Evolutionary conservation across 192 early-diverging fungal species (phyloP).

Genomic region (Rhizoclosmatium globosum): DNA sequence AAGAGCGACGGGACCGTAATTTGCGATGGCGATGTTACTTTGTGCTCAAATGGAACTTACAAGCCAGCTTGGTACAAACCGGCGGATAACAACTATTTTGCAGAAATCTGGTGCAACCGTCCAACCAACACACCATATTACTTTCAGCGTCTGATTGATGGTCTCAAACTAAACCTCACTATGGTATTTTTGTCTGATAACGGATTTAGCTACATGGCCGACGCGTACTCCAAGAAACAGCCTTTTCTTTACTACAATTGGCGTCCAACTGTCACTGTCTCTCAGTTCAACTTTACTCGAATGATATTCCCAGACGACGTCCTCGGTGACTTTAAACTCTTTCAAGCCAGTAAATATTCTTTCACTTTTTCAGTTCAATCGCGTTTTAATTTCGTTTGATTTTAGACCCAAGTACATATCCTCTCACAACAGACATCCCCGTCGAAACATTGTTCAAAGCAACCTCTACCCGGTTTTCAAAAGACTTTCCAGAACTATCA

Average conservation of each 20-base stretch:
- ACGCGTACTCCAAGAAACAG: neutral
- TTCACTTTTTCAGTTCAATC: neutral
- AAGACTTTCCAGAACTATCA: slow-evolving; percentile 23
- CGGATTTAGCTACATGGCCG: neutral
- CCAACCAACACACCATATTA: neutral
- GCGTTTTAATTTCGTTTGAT: neutral
- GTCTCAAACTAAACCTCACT: neutral
- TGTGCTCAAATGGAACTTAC: slow-evolving; percentile 9
- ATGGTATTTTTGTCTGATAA: neutral
- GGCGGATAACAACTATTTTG: neutral
- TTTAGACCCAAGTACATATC: neutral
- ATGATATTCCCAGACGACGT: slow-evolving; percentile 17
- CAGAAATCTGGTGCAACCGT: neutral
- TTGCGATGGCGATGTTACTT: slow-evolving; percentile 2
- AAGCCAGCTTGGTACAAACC: neutral
- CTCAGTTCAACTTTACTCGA: slow-evolving; percentile 14
- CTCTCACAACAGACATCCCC: slow-evolving; percentile 6
- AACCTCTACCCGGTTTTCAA: neutral
- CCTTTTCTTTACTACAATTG: neutral
- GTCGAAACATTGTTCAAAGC: slow-evolving; percentile 22
- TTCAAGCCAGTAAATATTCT: neutral
- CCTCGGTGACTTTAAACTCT: neutral
- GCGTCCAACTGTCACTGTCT: neutral
- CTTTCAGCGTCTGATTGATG: slow-evolving; percentile 6
- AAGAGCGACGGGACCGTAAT: neutral